Conservation (phyloP, 371 early-diverging fungal species). For the Mortierella sp. region DNA sequence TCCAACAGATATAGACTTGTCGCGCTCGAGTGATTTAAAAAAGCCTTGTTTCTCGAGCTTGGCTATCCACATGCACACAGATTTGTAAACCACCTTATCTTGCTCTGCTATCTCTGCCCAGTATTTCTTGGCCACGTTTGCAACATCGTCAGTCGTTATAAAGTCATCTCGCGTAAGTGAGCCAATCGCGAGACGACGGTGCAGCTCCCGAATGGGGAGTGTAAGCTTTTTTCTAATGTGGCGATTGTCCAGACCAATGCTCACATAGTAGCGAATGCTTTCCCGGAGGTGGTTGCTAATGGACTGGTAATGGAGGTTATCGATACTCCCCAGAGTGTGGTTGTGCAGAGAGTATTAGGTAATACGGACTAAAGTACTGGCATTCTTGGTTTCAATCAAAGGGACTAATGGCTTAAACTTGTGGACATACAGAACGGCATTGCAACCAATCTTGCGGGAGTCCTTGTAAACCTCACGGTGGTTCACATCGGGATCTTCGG, state of each 20-base stretch:
- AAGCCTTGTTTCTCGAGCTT: not conserved
- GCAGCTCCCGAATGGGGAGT: not conserved
- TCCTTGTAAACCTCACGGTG: no score
- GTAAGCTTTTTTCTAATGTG: conserved; percentile 4
- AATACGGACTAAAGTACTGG: not conserved
- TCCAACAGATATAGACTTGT: not conserved
- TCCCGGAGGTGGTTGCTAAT: not conserved
- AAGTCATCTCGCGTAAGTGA: not conserved
- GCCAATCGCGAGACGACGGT: not conserved
- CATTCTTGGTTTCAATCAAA: no score
- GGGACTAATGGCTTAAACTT: no score
- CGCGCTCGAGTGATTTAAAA: not conserved
- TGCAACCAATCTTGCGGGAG: no score
- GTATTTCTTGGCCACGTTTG: not conserved
- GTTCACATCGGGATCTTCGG: no score
- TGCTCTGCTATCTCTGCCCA: not conserved
- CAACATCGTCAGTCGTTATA: not conserved
- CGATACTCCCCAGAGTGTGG: not conserved
- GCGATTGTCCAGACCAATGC: conserved; percentile 2
- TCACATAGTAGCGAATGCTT: conserved; percentile 2
- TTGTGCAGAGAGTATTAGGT: conserved; percentile 12
- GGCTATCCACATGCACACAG: not conserved
- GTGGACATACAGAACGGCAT: no score
- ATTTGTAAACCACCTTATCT: no score
- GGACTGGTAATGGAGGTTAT: conserved; percentile 1